Evolutionary conservation across 1,284 basidiomycete species (phyloP), one percentile per base, ranked within the genome.

Genomic region (Apiotrichum porosum): DNA sequence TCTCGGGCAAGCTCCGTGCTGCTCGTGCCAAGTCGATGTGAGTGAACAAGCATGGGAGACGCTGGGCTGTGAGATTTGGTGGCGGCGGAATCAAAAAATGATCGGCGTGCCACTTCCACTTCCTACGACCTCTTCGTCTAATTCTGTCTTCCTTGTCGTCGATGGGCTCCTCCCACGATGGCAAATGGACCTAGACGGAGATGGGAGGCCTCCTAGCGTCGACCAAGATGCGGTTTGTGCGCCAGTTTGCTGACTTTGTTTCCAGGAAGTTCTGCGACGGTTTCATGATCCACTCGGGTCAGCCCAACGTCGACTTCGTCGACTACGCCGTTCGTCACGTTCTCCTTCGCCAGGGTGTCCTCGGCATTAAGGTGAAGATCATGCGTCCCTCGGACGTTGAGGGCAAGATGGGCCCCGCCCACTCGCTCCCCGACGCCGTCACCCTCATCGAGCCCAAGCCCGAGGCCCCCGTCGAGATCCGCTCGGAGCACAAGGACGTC

Each of bases 261-360:
- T n/a, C n/a, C n/a, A n/a, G n/a, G n/a, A 99, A 99, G 79, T 98
- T 99, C 81, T 97, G 93, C 73, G 95, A 98, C 70, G 95, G 95
- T 45, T 97, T 97, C 85, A 97, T 98, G 91, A 94, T 98, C 76
- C 95, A 98, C 85, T 97, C 95, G 61, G 95, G 95, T 83, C 94
- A 99, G 79, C 95, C 95, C 66, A 86, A 84, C 49, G 80, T 85
- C 56, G 95, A 98, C 76, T 98, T 94, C 68, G 92, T 99, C 56
- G 94, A 98, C 80, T 84, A 91, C 69, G 95, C 95, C 56, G 93
- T 97, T 69, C 85, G 95, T 65, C 95, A 99, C 81, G 95, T 98
- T 65, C 83, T 98, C 68, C 85, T 99, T 68, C 87, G 91, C 72
- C 95, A 99, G 77, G 95, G 95, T 85, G 95, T 99, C 53, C 84